Evolutionary conservation across 768 basidiomycete genomes (phyloP).

Genomic region (Hygrophorus russula): DNA sequence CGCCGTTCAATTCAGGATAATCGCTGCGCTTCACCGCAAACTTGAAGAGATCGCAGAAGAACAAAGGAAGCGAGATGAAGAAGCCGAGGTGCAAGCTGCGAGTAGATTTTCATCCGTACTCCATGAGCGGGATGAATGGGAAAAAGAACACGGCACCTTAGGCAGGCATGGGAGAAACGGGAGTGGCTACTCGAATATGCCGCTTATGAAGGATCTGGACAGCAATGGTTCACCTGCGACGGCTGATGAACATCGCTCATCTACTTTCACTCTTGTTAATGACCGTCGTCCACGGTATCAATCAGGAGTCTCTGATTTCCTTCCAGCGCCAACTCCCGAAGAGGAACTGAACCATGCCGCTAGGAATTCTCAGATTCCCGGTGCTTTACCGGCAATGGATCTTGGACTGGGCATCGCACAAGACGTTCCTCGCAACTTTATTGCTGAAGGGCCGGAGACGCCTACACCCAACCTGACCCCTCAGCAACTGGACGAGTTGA

Average conservation of each 20-base stretch:
- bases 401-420: slow-evolving; percentile 66
- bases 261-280: slow-evolving; percentile 38
- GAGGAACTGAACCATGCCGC: slow-evolving; percentile 48
- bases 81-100: slow-evolving; percentile 66
- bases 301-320: slow-evolving; percentile 67
- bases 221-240: slow-evolving; percentile 34
- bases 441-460: slow-evolving; percentile 32
- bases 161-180: slow-evolving; percentile 43
- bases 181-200: slow-evolving; percentile 51
- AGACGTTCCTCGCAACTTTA: slow-evolving; percentile 64
- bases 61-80: slow-evolving; percentile 58
- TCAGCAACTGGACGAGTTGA: slow-evolving; percentile 44
- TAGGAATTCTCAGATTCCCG: slow-evolving; percentile 37
- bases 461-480: slow-evolving; percentile 20
- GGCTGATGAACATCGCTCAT: slow-evolving; percentile 33
- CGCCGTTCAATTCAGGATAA: slow-evolving; percentile 83
- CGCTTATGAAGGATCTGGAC: slow-evolving; percentile 57
- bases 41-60: slow-evolving; percentile 72
- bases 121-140: slow-evolving; percentile 76
- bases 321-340: slow-evolving; percentile 47
- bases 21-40: slow-evolving; percentile 69
- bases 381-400: slow-evolving; percentile 59
- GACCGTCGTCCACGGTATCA: slow-evolving; percentile 46
- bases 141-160: slow-evolving; percentile 66
- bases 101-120: slow-evolving; percentile 52